Evolutionary conservation across 768 basidiomycete genomes (phyloP).

Genomic region (Termitomyces sp.): DNA sequence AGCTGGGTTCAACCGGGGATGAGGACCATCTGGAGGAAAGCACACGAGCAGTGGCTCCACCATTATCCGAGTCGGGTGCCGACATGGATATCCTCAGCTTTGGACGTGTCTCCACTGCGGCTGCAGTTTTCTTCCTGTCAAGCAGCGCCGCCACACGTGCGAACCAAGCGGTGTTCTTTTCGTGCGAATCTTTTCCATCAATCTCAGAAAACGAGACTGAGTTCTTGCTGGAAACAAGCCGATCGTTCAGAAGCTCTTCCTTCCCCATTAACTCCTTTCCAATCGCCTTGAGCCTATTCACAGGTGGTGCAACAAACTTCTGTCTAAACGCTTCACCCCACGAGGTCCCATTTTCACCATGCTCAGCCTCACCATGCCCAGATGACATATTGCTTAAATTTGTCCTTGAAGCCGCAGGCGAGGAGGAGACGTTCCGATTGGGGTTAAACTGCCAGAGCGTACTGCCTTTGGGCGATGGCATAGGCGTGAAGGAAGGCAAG

Average conservation of each 20-base stretch:
- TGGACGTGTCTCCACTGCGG: conserved; percentile 19
- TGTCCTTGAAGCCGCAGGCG: conserved; percentile 25
- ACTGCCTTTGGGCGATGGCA: conserved; percentile 34
- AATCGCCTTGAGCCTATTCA: conserved; percentile 38
- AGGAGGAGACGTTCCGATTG: conserved; percentile 15
- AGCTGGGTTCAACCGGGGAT: conserved; percentile 24
- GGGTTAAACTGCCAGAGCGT: conserved; percentile 31
- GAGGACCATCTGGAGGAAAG: conserved; percentile 29
- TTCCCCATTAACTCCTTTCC: conserved; percentile 34
- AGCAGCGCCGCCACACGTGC: conserved; percentile 19
- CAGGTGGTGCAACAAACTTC: conserved; percentile 16
- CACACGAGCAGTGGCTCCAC: conserved; percentile 10
- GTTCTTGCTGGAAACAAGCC: conserved; percentile 10
- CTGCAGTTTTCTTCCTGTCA: conserved; percentile 13
- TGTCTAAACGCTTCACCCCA: conserved; percentile 9
- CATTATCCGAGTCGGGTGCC: conserved; percentile 16
- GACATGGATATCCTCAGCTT: conserved; percentile 37
- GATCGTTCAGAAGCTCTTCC: conserved; percentile 25
- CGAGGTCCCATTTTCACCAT: conserved; percentile 6
- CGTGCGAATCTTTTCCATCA: conserved; percentile 8
- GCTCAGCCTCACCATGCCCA: conserved; percentile 10
- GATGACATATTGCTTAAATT: conserved; percentile 43
- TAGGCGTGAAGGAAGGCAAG: conserved; percentile 44
- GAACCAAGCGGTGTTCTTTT: conserved; percentile 21
- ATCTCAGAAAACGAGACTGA: conserved; percentile 11